Conservation (phyloP, 768 basidiomycete species). For the Gelatoporia subvermispora region DNA sequence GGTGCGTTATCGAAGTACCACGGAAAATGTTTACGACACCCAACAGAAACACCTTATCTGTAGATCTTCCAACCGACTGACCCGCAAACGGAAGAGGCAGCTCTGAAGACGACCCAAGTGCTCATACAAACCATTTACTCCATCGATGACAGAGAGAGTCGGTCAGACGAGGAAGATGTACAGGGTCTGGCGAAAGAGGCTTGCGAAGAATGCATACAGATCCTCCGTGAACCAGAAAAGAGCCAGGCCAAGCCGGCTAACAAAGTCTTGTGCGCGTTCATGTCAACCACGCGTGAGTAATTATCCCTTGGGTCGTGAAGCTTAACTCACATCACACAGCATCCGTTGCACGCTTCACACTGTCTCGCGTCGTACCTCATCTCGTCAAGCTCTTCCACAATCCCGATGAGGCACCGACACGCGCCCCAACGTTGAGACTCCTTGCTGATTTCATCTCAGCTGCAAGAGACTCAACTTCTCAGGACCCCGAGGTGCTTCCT, state of each 20-base stretch:
- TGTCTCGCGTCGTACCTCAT: conserved; percentile 67
- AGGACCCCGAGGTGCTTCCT: conserved; percentile 14
- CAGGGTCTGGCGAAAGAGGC: conserved; percentile 66
- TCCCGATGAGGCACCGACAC: conserved; percentile 62
- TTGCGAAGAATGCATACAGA: conserved; percentile 73
- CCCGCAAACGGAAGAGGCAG: conserved; percentile 62
- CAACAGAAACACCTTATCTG: not conserved
- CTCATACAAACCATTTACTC: conserved; percentile 75
- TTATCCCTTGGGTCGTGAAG: conserved; percentile 2
- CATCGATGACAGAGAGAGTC: conserved; percentile 14
- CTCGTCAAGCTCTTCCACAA: conserved; percentile 72
- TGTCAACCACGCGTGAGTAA: conserved; percentile 72
- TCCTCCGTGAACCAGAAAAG: conserved; percentile 89
- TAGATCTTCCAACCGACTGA: conserved; percentile 95
- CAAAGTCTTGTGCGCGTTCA: conserved; percentile 73
- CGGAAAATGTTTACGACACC: too few relatives aligned
- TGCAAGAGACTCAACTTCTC: conserved; percentile 37
- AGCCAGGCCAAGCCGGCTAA: conserved; percentile 85
- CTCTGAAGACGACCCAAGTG: conserved; percentile 63
- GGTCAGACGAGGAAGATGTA: conserved; percentile 31
- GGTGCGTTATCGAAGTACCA: conserved; percentile 37
- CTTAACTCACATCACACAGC: conserved; percentile 36
- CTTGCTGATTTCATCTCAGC: conserved; percentile 63
- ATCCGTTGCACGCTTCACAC: conserved; percentile 59
- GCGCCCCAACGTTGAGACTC: conserved; percentile 60